Percentiles rank a stretch among this genome's conserved stretches.
These are phyloP conservation scores for Poronia punctata DNA, from an alignment of 495 filamentous ascomycete species.

Conservation along the genomic window DNA sequence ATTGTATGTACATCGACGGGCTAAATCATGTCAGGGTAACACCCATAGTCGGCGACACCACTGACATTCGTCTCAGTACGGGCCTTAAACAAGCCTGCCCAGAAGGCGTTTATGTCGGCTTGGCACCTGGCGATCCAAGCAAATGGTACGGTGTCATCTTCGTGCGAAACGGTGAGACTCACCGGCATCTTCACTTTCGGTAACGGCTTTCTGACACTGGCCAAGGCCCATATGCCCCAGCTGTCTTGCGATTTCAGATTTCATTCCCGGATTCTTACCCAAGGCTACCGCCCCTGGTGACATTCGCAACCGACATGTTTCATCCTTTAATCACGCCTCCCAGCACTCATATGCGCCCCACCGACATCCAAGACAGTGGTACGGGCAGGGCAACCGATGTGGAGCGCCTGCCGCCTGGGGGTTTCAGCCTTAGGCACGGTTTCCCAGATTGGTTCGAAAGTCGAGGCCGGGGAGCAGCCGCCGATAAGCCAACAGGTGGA, in stretches of 20 bases:
- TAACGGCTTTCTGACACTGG: too few species aligned
- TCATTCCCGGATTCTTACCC: slow-evolving; percentile 81
- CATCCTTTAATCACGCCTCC: slow-evolving; percentile 87
- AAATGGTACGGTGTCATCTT: slow-evolving; percentile 89
- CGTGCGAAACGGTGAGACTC: slow-evolving; percentile 65
- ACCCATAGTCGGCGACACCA: too few species aligned
- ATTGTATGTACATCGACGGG: slow-evolving; percentile 61
- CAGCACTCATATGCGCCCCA: slow-evolving; percentile 85
- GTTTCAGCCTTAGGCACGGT: slow-evolving; percentile 80
- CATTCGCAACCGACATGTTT: slow-evolving; percentile 85
- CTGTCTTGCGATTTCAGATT: slow-evolving; percentile 84
- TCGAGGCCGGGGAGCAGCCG: slow-evolving; percentile 16
- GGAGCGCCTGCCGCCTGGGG: slow-evolving; percentile 74
- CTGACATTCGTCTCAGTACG: slow-evolving; percentile 47
- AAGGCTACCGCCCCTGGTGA: slow-evolving; percentile 69
- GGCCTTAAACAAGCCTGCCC: slow-evolving; percentile 76
- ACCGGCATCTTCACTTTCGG: slow-evolving; percentile 1
- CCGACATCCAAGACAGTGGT: slow-evolving; percentile 58
- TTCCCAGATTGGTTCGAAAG: slow-evolving; percentile 82
- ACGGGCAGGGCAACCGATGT: slow-evolving; percentile 76
- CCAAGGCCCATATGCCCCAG: slow-evolving; percentile 80
- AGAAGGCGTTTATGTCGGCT: slow-evolving; percentile 75
- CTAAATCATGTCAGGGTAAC: too few species aligned
- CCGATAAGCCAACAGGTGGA: slow-evolving; percentile 17
- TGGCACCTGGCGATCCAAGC: slow-evolving; percentile 71